Conservation (phyloP, 257 asterid species). For the Rubia yunnanensis region DNA sequence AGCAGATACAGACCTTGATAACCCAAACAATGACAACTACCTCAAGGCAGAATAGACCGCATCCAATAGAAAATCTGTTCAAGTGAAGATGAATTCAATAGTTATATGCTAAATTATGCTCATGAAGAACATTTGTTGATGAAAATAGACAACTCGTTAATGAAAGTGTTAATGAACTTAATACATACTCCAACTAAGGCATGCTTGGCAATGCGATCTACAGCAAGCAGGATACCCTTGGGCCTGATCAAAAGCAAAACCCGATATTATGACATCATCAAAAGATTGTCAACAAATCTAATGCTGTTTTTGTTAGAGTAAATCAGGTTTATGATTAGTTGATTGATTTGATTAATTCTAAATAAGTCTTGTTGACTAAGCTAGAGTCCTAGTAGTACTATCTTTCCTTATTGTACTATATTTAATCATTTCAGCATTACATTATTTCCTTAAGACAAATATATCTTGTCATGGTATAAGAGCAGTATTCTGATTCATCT, state of each 20-base stretch:
- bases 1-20: conserved; percentile 50
- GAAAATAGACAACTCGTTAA: no score
- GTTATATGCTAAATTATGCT: background rate
- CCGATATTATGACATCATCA: conserved; percentile 19
- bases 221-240: conserved; percentile 95
- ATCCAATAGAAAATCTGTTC: conserved; percentile 85
- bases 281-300: background rate
- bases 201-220: conserved; percentile 69
- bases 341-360: no score
- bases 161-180: background rate
- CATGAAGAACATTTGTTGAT: background rate
- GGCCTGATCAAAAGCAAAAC: conserved; percentile 39
- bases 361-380: no score
- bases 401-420: no score
- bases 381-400: no score
- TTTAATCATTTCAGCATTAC: no score
- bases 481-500: no score
- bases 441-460: no score
- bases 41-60: conserved; percentile 84
- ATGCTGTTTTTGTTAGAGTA: background rate
- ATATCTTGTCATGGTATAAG: no score
- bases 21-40: conserved; percentile 90
- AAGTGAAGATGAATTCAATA: conserved; percentile 1
- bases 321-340: no score
- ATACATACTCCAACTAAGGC: conserved; percentile 81